Conservation (phyloP, 305 asterid genomes). For the Withania somnifera region DNA sequence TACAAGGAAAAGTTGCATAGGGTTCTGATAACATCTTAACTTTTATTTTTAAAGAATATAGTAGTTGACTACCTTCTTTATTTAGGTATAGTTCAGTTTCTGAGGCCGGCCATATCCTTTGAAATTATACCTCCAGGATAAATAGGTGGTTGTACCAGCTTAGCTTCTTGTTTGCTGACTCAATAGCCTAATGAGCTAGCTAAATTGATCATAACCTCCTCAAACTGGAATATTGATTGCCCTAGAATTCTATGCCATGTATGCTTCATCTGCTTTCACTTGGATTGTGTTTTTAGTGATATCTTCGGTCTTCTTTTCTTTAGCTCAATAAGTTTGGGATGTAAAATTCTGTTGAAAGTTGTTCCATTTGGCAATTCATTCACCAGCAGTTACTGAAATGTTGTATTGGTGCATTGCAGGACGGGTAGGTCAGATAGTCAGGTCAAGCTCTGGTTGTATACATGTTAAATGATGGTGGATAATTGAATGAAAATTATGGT, state of each 20-base stretch:
- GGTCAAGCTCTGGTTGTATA: not conserved
- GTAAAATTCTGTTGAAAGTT: not conserved
- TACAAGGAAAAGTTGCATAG: not conserved
- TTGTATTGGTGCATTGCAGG: conserved; percentile 46
- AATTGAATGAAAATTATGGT: not conserved
- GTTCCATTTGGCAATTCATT: not conserved
- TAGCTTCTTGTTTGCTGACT: not conserved
- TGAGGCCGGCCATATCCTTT: not conserved
- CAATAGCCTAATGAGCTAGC: not conserved
- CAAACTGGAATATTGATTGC: not conserved
- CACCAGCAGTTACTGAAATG: not conserved
- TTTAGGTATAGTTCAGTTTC: not conserved
- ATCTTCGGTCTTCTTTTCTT: not conserved
- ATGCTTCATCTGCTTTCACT: not conserved
- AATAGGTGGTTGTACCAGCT: not conserved
- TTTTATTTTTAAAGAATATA: not conserved
- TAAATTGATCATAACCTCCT: not conserved
- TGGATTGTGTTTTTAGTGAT: not conserved
- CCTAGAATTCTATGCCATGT: not conserved
- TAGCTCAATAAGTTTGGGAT: not conserved
- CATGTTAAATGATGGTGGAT: conserved; percentile 7
- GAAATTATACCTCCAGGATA: not conserved
- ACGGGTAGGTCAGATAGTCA: conserved; percentile 58
- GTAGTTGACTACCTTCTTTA: not conserved
- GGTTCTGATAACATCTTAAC: not conserved